Evolutionary conservation across 257 asterid species (phyloP).

Genomic region (Solanum stenotomum): DNA sequence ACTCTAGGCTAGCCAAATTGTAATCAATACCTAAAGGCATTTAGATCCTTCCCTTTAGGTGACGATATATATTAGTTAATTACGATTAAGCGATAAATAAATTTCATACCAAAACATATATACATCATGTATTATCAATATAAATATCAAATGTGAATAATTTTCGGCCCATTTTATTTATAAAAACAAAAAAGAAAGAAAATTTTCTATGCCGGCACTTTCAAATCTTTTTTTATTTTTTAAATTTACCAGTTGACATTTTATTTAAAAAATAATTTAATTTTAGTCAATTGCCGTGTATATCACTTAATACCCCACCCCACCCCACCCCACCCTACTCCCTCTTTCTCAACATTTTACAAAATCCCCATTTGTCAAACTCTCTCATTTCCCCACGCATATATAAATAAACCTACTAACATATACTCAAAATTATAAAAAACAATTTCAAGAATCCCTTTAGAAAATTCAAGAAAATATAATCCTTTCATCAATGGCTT

Average conservation of each 20-base stretch:
- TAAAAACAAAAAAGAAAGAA: background rate
- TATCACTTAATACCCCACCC: background rate
- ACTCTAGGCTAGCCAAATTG: background rate
- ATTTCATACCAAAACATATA: too few species aligned
- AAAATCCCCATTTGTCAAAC: background rate
- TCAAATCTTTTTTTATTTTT: background rate
- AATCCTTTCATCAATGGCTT: background rate
- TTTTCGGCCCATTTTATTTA: too few species aligned
- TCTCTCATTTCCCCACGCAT: slow-evolving; percentile 12
- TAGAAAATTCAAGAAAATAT: background rate
- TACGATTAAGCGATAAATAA: background rate
- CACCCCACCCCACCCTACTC: background rate
- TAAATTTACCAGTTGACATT: background rate
- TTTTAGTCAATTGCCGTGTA: slow-evolving; percentile 4
- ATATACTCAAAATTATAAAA: background rate
- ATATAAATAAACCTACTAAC: background rate
- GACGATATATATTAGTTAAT: background rate
- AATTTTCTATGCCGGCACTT: background rate
- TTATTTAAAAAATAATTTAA: background rate
- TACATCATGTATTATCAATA: too few species aligned
- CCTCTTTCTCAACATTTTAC: slow-evolving; percentile 4
- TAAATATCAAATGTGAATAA: background rate
- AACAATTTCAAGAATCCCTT: background rate
- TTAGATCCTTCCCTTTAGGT: background rate
- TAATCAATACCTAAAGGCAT: background rate